Base-by-base conservation (phyloP, 305 asterid species). In the Lippia alba region DNA sequence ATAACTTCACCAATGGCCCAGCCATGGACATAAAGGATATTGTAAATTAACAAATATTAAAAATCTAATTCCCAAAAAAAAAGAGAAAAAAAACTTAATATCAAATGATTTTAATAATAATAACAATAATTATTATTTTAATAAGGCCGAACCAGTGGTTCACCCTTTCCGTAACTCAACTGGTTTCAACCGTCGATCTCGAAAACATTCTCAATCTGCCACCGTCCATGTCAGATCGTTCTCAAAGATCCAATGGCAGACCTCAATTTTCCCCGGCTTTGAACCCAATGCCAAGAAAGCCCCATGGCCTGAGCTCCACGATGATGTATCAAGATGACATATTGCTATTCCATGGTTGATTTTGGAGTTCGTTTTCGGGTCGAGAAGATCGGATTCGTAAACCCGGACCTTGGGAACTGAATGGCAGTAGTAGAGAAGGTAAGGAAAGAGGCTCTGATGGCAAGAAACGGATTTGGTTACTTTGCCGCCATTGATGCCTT, bases 391-490 rank as follows among this genome's bases (percentile, higher is more conserved):
- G 55, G 98, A 89, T 74, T 88, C 90, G 78, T 90, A 90, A 15
- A 90, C 97, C 86, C 97, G 87, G 70, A 92, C 98, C 12, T 85
- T 76, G 0, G 98, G 98, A 33, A 92, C 97, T 8, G 98, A 92
- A 67, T 90, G 98, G 71, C 98, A 92, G 20, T 90, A 92, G 83
- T 90, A 92, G 6, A 92, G 80, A 74, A 90, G 24, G 76, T 85
- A 90, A 0, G 98, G 97, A 79, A 65, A 90, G 66, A 92, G 56
- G 66, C 93, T 92, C 61, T 92, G 98, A 56, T 92, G 98, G 53
- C 97, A 92, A 0, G 98, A 90, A 62, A 92, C 95, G 8, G 98
- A 87, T 60, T 76, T 82, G 0, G 98, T 90, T 19, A 88, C 82
- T 69, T 75, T 79, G 7, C 92, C 94, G 49, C 89, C 88, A 71